phyloP scores from a whole-genome alignment of 257 asterid genomes.

The Mentha longifolia region DNA sequence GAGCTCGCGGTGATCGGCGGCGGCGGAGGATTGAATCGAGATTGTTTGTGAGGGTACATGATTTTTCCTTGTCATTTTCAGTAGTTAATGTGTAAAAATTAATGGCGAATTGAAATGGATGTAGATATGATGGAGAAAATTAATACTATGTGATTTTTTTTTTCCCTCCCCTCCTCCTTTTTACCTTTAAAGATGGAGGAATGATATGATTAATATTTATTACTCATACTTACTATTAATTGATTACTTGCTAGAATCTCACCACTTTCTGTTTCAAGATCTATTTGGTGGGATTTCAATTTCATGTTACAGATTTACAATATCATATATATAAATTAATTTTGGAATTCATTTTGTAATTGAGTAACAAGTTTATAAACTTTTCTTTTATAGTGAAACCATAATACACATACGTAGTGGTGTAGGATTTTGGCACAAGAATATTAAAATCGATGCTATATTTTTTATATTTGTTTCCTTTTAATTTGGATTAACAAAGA shows the following conservation, averaged over 20 bases:
- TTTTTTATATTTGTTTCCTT: background rate
- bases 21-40: too few species aligned
- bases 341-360: too few species aligned
- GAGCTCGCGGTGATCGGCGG: slow-evolving; percentile 48
- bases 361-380: too few species aligned
- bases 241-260: background rate
- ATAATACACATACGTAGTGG: background rate
- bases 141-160: background rate
- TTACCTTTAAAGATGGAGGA: background rate
- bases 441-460: background rate
- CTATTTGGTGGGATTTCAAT: too few species aligned
- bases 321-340: background rate
- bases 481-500: background rate
- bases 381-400: too few species aligned
- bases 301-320: background rate
- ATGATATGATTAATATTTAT: background rate
- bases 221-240: background rate
- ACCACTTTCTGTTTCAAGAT: too few species aligned
- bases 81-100: background rate
- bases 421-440: background rate
- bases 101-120: too few species aligned
- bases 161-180: too few species aligned
- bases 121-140: too few species aligned
- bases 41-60: background rate
- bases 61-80: background rate